Evolutionary conservation across 139 green algal genomes (phyloP).

Genomic region (Mesotaenium endlicherianum): DNA sequence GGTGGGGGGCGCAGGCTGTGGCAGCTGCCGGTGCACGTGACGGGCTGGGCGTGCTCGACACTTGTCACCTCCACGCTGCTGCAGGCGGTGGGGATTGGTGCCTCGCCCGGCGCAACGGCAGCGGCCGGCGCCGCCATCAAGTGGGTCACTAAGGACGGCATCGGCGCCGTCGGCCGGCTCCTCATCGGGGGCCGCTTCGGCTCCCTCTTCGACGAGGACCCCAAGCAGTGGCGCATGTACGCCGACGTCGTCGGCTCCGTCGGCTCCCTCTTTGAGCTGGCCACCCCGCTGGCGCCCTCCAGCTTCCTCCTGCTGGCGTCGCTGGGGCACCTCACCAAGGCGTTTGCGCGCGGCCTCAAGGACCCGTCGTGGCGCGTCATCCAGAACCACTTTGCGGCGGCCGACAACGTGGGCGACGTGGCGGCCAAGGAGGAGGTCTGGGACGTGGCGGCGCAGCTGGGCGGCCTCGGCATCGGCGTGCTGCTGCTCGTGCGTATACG

Average conservation of each 20-base stretch:
- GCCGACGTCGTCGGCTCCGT: slow-evolving; percentile 40
- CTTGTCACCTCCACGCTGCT: slow-evolving; percentile 53
- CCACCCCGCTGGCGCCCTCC: slow-evolving; percentile 43
- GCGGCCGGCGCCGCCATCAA: slow-evolving; percentile 52
- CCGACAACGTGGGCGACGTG: slow-evolving; percentile 51
- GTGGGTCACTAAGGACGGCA: slow-evolving; percentile 55
- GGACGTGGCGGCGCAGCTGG: slow-evolving; percentile 46
- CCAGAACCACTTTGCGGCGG: slow-evolving; percentile 54
- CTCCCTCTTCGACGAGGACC: slow-evolving; percentile 53
- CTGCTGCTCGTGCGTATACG: slow-evolving; percentile 41
- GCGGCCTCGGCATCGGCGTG: slow-evolving; percentile 33
- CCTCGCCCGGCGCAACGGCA: slow-evolving; percentile 9
- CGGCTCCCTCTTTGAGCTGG: slow-evolving; percentile 42
- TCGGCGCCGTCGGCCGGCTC: slow-evolving; percentile 45
- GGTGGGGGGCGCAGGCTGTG: slow-evolving; percentile 52
- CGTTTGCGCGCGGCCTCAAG: slow-evolving; percentile 36
- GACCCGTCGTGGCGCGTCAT: slow-evolving; percentile 49
- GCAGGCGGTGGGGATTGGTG: slow-evolving; percentile 41
- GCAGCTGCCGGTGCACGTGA: slow-evolving; percentile 50
- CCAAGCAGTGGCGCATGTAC: slow-evolving; percentile 55
- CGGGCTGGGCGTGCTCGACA: slow-evolving; percentile 30
- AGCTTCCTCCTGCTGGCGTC: slow-evolving; percentile 56
- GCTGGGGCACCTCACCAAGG: slow-evolving; percentile 51
- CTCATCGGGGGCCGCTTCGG: slow-evolving; percentile 51
- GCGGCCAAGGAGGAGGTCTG: slow-evolving; percentile 57